Conservation (phyloP, 2,329 filamentous ascomycete species). For the Gyromitra esculenta region DNA sequence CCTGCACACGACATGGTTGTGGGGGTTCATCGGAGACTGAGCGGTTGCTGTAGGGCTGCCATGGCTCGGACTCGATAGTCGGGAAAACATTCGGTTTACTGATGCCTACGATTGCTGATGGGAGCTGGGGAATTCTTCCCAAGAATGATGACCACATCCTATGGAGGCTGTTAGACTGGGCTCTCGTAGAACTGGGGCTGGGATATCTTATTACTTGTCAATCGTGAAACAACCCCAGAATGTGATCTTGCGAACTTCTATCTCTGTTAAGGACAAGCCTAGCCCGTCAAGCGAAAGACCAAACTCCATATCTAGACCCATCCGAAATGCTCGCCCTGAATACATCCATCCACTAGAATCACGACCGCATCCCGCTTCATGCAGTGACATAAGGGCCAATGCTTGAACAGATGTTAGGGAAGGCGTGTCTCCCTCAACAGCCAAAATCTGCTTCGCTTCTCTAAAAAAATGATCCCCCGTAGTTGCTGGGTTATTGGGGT, state of each 20-base stretch:
- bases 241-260: constrained; percentile 78
- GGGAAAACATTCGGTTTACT: constrained; percentile 46
- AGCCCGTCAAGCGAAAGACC: constrained; percentile 74
- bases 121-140: constrained; percentile 51
- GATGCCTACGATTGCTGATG: constrained; percentile 48
- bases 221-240: constrained; percentile 98
- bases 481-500: constrained; percentile 78
- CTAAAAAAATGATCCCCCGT: constrained; percentile 96
- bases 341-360: constrained; percentile 99
- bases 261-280: constrained; percentile 81
- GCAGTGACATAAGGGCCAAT: constrained; percentile 91
- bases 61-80: constrained; percentile 46
- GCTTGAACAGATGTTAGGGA: constrained; percentile 87
- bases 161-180: constrained; percentile 14
- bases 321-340: constrained; percentile 54
- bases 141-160: constrained; percentile 53
- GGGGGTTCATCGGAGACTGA: constrained; percentile 18
- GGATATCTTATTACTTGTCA: constrained; percentile 64
- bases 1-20: constrained; percentile 41
- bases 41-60: constrained; percentile 42
- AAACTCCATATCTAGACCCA: constrained; percentile 53
- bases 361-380: constrained; percentile 91
- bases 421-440: constrained; percentile 76
- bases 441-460: constrained; percentile 86
- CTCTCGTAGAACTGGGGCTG: neutral